Evolutionary conservation across 106 monocot genomes (phyloP).

Genomic region (Dendrobium chrysotoxum): DNA sequence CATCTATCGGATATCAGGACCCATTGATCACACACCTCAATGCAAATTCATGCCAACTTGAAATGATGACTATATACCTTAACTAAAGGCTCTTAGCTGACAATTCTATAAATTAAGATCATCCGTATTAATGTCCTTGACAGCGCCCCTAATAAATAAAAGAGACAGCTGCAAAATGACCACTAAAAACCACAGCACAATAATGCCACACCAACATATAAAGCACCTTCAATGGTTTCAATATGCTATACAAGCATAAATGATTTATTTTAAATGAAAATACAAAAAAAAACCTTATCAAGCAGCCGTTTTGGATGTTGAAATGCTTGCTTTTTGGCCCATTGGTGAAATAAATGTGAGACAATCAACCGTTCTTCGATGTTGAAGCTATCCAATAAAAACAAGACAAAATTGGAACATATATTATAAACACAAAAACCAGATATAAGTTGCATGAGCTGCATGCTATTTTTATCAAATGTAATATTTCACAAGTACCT

Average conservation of each 20-base stretch:
- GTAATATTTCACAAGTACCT: conserved; percentile 35
- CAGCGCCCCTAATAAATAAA: background rate
- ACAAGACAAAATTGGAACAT: background rate
- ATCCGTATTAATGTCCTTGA: background rate
- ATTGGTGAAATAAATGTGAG: conserved; percentile 86
- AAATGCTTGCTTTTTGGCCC: conserved; percentile 86
- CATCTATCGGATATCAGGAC: background rate
- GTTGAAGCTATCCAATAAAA: conserved; percentile 37
- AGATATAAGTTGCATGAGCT: background rate
- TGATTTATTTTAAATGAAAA: background rate
- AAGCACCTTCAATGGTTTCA: background rate
- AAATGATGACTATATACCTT: background rate
- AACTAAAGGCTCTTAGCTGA: background rate
- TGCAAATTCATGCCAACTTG: background rate
- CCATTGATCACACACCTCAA: background rate
- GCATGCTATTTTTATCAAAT: background rate
- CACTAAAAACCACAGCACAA: background rate
- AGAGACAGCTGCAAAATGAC: background rate
- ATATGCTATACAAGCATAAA: background rate
- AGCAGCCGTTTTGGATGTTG: conserved; percentile 73
- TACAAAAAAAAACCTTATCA: conserved; percentile 54
- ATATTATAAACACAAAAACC: background rate
- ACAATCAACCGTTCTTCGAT: conserved; percentile 64
- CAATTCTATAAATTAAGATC: background rate
- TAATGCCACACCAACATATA: background rate